Base-by-base conservation (phyloP, 2,329 filamentous ascomycete species). In the Orbilia ellipsospora region DNA sequence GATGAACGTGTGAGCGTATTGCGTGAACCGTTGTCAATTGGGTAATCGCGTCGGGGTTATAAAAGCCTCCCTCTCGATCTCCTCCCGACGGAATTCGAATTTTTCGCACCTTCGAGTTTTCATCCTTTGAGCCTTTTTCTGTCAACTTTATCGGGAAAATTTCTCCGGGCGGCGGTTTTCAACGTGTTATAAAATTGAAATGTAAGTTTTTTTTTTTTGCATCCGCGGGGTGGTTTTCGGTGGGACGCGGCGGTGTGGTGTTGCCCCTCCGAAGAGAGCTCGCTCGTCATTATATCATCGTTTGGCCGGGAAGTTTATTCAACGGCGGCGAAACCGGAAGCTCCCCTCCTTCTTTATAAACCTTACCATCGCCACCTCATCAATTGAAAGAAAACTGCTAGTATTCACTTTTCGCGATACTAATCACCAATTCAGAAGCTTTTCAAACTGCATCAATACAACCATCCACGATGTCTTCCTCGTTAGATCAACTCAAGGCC, bases 401-500 rank as follows among this genome's bases (percentile, higher is more conserved):
- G 31, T 36, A 36, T 36, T 10, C 42, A 52, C 20, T 18, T 23
- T 18, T 5, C 18, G 45, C 28, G 15, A 48, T 3, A 48, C 44
- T 48, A 48, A 48, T 18, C 16, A 18, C 16, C 16, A 48, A 48
- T 5, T 18, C 13, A 48, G 44, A 15, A 48, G 44, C 7, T 48
- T 15, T 20, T 45, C 50, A 28, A 55, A 13, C 16, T 60, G 13
- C 31, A 62, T 45, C 44, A 40, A 68, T 15, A 50, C 42, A 65
- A 15, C 48, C 31, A 59, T 62, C 45, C 55, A 73, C 56, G n/a
- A 80, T 80, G 79, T 56, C 68, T 77, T 79, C 79, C 44, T 92
- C 94, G 84, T 91, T 99, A 81, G 95, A 98, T 81, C 94, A 98
- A 87, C 89, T 99, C 84, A 99, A 99, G 89, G 90, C 92, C 87